Evolutionary conservation across 192 early-diverging fungal species (phyloP).

Genomic region (Mortierella antarctica): DNA sequence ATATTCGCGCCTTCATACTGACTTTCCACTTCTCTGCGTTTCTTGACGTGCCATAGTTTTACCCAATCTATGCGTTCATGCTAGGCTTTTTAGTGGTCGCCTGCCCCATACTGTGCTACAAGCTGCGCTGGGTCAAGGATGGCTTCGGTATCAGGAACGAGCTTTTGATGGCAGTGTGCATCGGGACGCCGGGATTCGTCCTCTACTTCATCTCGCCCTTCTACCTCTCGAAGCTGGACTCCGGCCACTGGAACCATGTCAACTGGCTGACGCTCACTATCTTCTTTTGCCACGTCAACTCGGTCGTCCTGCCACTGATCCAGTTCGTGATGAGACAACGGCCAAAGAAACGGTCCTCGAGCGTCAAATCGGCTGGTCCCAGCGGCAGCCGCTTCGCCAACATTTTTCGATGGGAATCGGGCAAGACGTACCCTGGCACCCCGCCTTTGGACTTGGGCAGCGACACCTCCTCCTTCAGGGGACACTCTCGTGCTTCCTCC

Average conservation of each 20-base stretch:
- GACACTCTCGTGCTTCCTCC: constrained; percentile 8
- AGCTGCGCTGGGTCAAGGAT: constrained; percentile 52
- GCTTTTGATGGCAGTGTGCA: constrained; percentile 39
- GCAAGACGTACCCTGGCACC: constrained; percentile 17
- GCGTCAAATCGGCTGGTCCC: background rate
- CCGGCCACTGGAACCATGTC: constrained; percentile 45
- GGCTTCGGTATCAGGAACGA: constrained; percentile 52
- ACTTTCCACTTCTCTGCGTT: background rate
- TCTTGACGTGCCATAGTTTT: constrained; percentile 28
- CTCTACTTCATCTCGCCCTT: constrained; percentile 48
- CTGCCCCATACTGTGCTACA: constrained; percentile 32
- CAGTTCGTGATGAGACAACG: constrained; percentile 31
- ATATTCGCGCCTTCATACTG: background rate
- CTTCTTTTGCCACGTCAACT: constrained; percentile 43
- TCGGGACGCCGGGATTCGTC: constrained; percentile 38
- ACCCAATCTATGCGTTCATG: constrained; percentile 40
- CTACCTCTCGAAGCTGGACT: constrained; percentile 29
- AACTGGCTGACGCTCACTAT: constrained; percentile 43
- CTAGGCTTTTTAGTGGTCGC: constrained; percentile 30
- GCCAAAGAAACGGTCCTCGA: constrained; percentile 17
- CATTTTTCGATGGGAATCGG: constrained; percentile 39
- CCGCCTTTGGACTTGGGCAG: constrained; percentile 4
- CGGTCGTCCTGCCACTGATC: constrained; percentile 32
- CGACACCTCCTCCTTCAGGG: constrained; percentile 22
- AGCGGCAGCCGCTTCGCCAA: constrained; percentile 6